A percentile compares a stretch with the other conserved stretches of the same genome.
phyloP scores from a whole-genome alignment of 2,329 filamentous ascomycete species.

The Fusarium tjaetaba region DNA sequence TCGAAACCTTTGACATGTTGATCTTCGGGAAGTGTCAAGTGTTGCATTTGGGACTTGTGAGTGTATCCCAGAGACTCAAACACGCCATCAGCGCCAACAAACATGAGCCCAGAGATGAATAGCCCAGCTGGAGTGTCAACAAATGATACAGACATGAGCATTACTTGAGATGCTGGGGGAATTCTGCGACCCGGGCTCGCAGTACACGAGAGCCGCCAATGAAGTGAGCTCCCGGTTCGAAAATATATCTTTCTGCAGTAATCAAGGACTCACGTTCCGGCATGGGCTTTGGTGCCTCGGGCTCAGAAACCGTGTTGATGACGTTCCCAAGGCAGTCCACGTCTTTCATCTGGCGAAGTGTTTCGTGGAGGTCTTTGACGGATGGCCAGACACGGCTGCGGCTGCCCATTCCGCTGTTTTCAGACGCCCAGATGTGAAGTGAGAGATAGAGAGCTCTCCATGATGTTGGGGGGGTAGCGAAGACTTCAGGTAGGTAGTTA shows the following conservation, averaged over 20 bases:
- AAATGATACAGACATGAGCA: not conserved
- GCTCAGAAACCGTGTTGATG: not conserved
- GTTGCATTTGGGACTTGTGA: not conserved
- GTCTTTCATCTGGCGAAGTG: not conserved
- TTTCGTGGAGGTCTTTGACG: not conserved
- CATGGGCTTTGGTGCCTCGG: not conserved
- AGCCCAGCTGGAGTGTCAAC: not conserved
- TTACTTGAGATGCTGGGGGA: not conserved
- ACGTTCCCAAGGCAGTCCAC: not conserved
- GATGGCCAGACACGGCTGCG: not conserved
- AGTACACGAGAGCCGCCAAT: not conserved
- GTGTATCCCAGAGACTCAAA: not conserved
- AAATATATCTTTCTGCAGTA: not conserved
- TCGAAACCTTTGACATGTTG: not conserved
- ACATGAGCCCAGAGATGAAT: not conserved
- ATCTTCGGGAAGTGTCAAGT: not conserved
- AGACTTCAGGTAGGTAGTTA: slow-evolving; percentile 8
- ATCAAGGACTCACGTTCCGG: not conserved
- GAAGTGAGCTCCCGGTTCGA: not conserved
- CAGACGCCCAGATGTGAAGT: not conserved
- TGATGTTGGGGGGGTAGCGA: not conserved
- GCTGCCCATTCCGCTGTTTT: not conserved
- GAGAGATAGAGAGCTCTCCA: slow-evolving; percentile 4
- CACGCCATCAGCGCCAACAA: not conserved
- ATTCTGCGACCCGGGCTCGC: not conserved